These are phyloP conservation scores for Clarireedia paspali DNA, from an alignment of 2,329 filamentous ascomycete genomes.

Conservation along the genomic window DNA sequence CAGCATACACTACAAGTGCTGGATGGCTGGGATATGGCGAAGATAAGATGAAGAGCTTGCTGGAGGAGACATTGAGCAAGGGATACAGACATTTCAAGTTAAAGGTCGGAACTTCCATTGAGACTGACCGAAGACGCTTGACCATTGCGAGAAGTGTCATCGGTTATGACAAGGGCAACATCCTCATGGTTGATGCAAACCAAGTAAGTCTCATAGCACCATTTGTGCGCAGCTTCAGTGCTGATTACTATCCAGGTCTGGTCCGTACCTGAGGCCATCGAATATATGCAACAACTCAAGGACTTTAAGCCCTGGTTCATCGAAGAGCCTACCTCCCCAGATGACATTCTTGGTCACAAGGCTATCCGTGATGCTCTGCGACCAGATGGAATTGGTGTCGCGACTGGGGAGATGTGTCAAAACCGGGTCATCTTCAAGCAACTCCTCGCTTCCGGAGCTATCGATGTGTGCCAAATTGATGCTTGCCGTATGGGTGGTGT, in stretches of 20 bases:
- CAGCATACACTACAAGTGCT: conserved; percentile 83
- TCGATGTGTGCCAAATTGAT: conserved; percentile 85
- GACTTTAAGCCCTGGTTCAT: conserved; percentile 92
- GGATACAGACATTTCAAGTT: conserved; percentile 87
- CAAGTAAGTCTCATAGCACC: conserved; percentile 44
- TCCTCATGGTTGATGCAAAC: conserved; percentile 90
- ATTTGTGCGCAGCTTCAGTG: background rate
- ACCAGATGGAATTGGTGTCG: conserved; percentile 71
- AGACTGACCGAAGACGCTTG: conserved; percentile 63
- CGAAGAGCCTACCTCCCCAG: conserved; percentile 85
- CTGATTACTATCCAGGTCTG: conserved; percentile 46
- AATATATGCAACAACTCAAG: conserved; percentile 73
- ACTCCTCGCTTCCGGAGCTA: conserved; percentile 68
- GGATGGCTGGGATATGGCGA: conserved; percentile 89
- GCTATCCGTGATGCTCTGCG: conserved; percentile 73
- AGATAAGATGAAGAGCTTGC: conserved; percentile 72
- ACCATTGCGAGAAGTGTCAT: conserved; percentile 71
- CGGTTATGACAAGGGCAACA: conserved; percentile 63
- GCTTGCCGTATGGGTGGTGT: conserved; percentile 85
- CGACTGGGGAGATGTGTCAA: conserved; percentile 92
- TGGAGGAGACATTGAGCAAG: conserved; percentile 65
- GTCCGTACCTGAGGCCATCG: conserved; percentile 83
- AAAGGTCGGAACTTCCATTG: conserved; percentile 72
- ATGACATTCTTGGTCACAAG: conserved; percentile 84
- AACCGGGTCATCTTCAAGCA: conserved; percentile 95